Conservation (phyloP, 345 rosid species). For the Acer campestre region DNA sequence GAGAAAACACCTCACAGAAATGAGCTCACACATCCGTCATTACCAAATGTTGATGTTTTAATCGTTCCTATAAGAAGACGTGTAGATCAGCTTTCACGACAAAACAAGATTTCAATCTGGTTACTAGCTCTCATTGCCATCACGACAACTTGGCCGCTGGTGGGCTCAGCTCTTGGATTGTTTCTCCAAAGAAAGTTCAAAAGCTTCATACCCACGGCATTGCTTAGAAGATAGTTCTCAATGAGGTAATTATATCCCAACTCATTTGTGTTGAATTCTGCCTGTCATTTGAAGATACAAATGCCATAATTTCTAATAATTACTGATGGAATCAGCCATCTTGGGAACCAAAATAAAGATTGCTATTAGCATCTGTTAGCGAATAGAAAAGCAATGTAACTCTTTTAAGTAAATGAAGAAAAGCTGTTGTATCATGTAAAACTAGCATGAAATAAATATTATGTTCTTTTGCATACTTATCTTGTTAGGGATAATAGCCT, state of each 20-base stretch:
- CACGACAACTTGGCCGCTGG: conserved; percentile 45
- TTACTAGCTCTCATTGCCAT: conserved; percentile 40
- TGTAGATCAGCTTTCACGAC: conserved; percentile 32
- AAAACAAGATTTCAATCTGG: conserved; percentile 40
- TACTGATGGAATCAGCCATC: neutral
- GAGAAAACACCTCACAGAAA: neutral
- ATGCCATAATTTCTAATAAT: neutral
- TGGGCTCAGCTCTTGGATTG: conserved; percentile 37
- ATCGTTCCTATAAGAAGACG: conserved; percentile 25
- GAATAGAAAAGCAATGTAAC: neutral
- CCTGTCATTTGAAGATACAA: neutral
- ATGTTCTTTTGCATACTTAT: no score
- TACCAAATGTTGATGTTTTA: conserved; percentile 21
- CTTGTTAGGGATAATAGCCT: no score
- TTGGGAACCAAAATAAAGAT: neutral
- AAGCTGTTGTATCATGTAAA: neutral
- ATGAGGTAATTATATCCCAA: neutral
- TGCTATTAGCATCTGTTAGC: neutral
- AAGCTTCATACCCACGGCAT: conserved; percentile 13
- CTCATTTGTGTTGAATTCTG: neutral
- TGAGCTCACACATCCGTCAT: conserved; percentile 16
- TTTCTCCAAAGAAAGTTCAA: conserved; percentile 40
- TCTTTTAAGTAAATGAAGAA: neutral
- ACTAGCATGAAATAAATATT: neutral
- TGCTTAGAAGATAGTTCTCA: conserved; percentile 24